A percentile compares a stretch with the other conserved stretches of the same genome.
phyloP scores from a whole-genome alignment of 1,284 basidiomycete genomes.

The Cutaneotrichosporon sp. region DNA sequence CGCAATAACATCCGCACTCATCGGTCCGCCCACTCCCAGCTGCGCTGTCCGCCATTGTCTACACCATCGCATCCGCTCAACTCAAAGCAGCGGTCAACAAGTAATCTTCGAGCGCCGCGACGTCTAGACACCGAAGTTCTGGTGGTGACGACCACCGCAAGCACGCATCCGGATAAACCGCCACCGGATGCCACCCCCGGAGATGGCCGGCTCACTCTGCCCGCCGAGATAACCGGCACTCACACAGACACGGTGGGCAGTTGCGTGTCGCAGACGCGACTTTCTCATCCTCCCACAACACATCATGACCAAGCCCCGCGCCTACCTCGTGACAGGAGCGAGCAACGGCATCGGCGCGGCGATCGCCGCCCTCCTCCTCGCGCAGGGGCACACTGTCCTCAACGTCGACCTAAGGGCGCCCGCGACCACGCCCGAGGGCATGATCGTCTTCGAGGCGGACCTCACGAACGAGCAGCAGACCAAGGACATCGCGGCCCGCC shows the following conservation, averaged over 20 bases:
- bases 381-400: slow-evolving; percentile 59
- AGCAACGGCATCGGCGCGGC: slow-evolving; percentile 53
- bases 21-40: no score
- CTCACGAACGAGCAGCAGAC: slow-evolving; percentile 12
- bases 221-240: no score
- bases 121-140: no score
- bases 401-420: slow-evolving; percentile 62
- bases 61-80: no score
- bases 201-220: neutral
- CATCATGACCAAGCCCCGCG: slow-evolving; percentile 15
- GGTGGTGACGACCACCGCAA: no score
- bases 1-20: no score
- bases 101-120: no score
- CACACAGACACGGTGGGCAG: neutral
- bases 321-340: slow-evolving; percentile 48
- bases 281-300: neutral
- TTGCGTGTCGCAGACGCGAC: neutral
- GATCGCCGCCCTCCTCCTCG: slow-evolving; percentile 56
- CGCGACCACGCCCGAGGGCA: slow-evolving; percentile 59
- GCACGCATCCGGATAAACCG: neutral
- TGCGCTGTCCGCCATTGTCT: no score
- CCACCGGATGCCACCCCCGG: neutral
- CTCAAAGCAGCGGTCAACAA: no score
- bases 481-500: slow-evolving; percentile 4
- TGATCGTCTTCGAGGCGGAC: slow-evolving; percentile 52